Base-by-base conservation (phyloP, 2,329 filamentous ascomycete genomes). In the Tolypocladium endophyticum region DNA sequence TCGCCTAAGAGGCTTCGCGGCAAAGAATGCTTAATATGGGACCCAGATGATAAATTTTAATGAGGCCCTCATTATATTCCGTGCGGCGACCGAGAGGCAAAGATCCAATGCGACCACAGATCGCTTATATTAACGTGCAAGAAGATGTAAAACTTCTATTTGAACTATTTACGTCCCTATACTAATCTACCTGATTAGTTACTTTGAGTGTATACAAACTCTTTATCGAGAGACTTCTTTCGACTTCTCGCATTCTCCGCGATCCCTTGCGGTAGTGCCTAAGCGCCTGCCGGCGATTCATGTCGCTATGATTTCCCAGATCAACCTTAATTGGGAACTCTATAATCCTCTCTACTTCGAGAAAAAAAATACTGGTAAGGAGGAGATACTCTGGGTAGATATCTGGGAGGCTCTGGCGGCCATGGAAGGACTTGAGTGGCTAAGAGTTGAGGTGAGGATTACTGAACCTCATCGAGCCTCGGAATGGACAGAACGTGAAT, bases 351-450 rank as follows among this genome's bases (percentile, higher is more conserved):
- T 54, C 52, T 54, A 36, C 33, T 23, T 54, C 14, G 25, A 35
- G 52, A 23, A 33, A n/a, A n/a, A 12, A 12, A 54, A 54, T 4
- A 54, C 18, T 23, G 30, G 52, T 20, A 54, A 54, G 53, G 9
- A 45, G 16, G 60, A 61, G 39, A 53, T 39, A 11, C 30, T 64
- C 36, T 62, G 62, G 62, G 47, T 60, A 18, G 38, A 47, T 8
- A 57, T 59, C 23, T 64, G 62, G 62, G 45, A 60, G 23, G 60
- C 59, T 35, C 52, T 64, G 38, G 59, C 61, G n/a, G 58, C 61
- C 16, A 61, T 64, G 61, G 56, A 62, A 57, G 59, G 62, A 47
- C 62, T 64, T 33, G 25, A 58, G 57, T 64, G 62, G 62, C 58
- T 64, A 56, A 64, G 58, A 57, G 41, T 62, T 43, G 60, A 59